Percentiles rank a stretch among this genome's conserved stretches.
These are phyloP conservation scores for Microbotryum silenes-acaulis DNA, from an alignment of 1,284 basidiomycete species.

Conservation along the genomic window DNA sequence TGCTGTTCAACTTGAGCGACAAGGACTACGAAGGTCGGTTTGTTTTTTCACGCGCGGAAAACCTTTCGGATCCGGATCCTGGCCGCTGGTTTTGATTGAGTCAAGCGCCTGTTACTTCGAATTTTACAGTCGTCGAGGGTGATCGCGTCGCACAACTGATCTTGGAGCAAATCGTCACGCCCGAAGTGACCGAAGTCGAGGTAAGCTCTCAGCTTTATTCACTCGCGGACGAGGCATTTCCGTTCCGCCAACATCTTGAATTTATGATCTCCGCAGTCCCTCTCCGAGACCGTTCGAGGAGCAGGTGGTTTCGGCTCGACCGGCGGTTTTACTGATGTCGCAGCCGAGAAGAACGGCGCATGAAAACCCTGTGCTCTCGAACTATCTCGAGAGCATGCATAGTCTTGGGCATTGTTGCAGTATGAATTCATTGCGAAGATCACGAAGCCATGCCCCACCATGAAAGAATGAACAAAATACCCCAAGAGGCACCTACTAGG, in stretches of 20 bases:
- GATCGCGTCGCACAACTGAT: conserved; percentile 93
- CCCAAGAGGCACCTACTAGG: too few species aligned
- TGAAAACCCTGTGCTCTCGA: too few species aligned
- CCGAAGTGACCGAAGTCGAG: conserved; percentile 74
- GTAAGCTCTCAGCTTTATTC: conserved; percentile 46
- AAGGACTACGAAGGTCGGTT: conserved; percentile 72
- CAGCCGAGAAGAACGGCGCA: too few species aligned
- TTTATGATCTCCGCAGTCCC: conserved; percentile 48
- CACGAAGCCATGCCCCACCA: too few species aligned
- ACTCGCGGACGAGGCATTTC: too few species aligned
- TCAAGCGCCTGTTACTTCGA: background rate
- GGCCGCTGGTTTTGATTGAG: background rate
- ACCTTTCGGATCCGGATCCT: background rate
- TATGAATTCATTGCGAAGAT: too few species aligned
- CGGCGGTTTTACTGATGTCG: conserved; percentile 45
- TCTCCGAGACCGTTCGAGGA: conserved; percentile 76
- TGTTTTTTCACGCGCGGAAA: background rate
- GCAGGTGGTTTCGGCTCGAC: conserved; percentile 91
- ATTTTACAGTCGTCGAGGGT: conserved; percentile 64
- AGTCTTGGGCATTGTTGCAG: too few species aligned
- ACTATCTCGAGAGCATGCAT: too few species aligned
- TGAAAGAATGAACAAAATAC: too few species aligned
- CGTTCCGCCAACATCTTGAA: background rate
- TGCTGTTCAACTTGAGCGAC: conserved; percentile 88
- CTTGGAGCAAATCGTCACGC: conserved; percentile 80